Evolutionary conservation across 768 basidiomycete genomes (phyloP).

Genomic region (Glaciozyma martinii): DNA sequence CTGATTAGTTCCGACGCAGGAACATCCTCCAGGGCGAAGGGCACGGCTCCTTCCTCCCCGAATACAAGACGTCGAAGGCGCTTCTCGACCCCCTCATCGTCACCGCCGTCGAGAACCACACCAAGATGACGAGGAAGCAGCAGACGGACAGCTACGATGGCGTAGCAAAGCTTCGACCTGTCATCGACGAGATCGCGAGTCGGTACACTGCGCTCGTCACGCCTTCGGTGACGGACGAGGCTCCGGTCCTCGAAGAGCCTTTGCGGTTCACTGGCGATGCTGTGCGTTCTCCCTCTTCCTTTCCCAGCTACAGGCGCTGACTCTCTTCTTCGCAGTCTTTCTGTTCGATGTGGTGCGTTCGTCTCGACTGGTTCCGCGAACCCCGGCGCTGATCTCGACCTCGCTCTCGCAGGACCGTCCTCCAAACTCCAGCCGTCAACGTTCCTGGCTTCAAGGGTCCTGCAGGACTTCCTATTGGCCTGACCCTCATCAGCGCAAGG

Average conservation of each 20-base stretch:
- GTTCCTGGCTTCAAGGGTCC: conserved; percentile 37
- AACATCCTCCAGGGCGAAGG: conserved; percentile 33
- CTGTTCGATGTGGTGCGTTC: conserved; percentile 33
- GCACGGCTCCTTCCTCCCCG: conserved; percentile 33
- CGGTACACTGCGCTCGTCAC: conserved; percentile 37
- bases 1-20: conserved; percentile 2
- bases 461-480: conserved; percentile 36
- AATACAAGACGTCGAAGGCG: conserved; percentile 30
- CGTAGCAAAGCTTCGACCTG: conserved; percentile 33
- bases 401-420: conserved; percentile 20
- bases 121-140: conserved; percentile 20
- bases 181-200: conserved; percentile 35
- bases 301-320: background rate
- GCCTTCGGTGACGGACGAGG: conserved; percentile 35
- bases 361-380: background rate
- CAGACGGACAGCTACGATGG: conserved; percentile 35
- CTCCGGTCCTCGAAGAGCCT: conserved; percentile 29
- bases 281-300: background rate
- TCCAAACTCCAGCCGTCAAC: conserved; percentile 35
- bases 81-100: conserved; percentile 29
- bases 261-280: conserved; percentile 31
- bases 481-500: conserved; percentile 37
- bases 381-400: background rate
- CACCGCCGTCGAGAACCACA: conserved; percentile 32
- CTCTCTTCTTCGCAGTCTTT: conserved; percentile 21